Evolutionary conservation across 2,329 filamentous ascomycete species (phyloP).

Genomic region (Diaporthe vaccinii): DNA sequence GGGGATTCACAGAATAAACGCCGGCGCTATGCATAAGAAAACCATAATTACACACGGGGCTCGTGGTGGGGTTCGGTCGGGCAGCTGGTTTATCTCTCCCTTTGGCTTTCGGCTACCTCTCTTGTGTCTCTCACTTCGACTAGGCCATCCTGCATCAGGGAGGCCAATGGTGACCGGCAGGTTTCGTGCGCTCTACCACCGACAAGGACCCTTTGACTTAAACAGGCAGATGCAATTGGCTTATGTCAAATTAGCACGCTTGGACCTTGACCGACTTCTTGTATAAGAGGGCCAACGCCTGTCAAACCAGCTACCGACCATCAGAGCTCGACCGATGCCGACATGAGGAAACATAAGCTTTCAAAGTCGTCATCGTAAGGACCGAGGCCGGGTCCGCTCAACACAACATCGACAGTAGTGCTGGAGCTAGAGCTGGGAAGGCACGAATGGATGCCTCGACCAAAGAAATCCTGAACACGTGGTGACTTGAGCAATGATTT

Average conservation of each 20-base stretch:
- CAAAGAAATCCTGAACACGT: not conserved
- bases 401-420: not conserved
- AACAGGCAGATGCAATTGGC: not conserved
- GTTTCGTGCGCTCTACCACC: not conserved
- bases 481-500: not conserved
- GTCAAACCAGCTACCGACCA: not conserved
- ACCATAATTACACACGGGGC: constrained; percentile 6
- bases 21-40: constrained; percentile 15
- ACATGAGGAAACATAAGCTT: not conserved
- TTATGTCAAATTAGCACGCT: not conserved
- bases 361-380: not conserved
- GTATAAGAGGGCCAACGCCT: not conserved
- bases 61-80: not conserved
- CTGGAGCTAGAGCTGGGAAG: not conserved
- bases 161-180: not conserved
- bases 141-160: not conserved
- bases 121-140: not conserved
- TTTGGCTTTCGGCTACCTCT: not conserved
- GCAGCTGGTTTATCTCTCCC: not conserved
- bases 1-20: not conserved
- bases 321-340: not conserved
- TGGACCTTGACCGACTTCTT: not conserved
- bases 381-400: not conserved
- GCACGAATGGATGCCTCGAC: not conserved
- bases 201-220: not conserved